phyloP scores from a whole-genome alignment of 345 rosid genomes.

The Crucihimalaya himalaica region DNA sequence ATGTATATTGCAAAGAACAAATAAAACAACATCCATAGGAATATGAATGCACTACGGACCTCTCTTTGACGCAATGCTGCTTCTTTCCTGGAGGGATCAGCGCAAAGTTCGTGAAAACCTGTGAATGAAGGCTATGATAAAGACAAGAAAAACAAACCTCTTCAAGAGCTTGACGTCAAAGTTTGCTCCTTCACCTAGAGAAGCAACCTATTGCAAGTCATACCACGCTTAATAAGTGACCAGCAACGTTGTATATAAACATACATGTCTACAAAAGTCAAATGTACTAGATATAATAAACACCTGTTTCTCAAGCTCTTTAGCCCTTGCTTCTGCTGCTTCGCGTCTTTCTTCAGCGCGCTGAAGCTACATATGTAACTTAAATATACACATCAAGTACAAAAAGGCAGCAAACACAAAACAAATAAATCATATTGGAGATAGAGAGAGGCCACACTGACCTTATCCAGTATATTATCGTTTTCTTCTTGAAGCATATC shows the following conservation, averaged over 20 bases:
- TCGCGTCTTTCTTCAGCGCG: slow-evolving; percentile 73
- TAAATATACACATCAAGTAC: slow-evolving; percentile 26
- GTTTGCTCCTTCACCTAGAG: slow-evolving; percentile 92
- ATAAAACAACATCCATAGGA: background rate
- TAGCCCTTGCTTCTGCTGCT: slow-evolving; percentile 89
- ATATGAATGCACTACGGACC: slow-evolving; percentile 45
- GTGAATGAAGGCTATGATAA: slow-evolving; percentile 7
- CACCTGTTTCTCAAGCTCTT: slow-evolving; percentile 97
- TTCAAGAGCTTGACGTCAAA: slow-evolving; percentile 83
- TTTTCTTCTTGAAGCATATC: slow-evolving; percentile 96
- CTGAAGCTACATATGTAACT: slow-evolving; percentile 59
- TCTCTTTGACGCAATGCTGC: slow-evolving; percentile 89
- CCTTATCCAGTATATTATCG: slow-evolving; percentile 64
- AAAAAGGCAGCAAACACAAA: slow-evolving; percentile 22
- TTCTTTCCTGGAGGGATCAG: slow-evolving; percentile 65
- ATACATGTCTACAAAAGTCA: background rate
- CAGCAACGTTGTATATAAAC: slow-evolving; percentile 6
- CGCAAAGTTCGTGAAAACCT: background rate
- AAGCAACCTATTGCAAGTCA: slow-evolving; percentile 65
- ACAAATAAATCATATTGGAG: background rate
- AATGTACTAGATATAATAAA: slow-evolving; percentile 1
- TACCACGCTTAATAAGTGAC: background rate
- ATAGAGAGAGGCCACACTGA: slow-evolving; percentile 28
- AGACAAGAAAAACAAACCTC: slow-evolving; percentile 51
- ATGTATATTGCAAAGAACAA: slow-evolving; percentile 9